Conservation (phyloP, 129 eudicot genomes). For the Tagetes patula region DNA sequence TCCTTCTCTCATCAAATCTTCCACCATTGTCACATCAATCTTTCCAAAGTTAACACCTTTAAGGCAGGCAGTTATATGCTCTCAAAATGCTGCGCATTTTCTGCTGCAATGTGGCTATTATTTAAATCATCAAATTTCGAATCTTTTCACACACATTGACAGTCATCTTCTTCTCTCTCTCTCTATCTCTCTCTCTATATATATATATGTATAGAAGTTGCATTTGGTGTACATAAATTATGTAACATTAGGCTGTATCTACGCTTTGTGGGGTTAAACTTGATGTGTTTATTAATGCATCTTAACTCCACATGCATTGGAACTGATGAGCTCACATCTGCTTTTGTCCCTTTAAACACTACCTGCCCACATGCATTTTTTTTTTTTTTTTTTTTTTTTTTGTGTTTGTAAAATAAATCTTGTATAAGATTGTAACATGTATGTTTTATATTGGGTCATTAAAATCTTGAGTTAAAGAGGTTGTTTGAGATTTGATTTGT, state of each 20-base stretch:
- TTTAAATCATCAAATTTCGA: constrained; percentile 30
- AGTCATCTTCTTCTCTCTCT: not conserved
- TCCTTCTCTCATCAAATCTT: constrained; percentile 58
- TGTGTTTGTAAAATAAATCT: not conserved
- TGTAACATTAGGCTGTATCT: constrained; percentile 22
- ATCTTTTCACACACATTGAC: constrained; percentile 35
- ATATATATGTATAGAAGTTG: not conserved
- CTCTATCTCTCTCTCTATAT: not conserved
- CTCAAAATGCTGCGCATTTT: constrained; percentile 42
- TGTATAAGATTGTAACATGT: too few relatives aligned
- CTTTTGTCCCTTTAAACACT: constrained; percentile 28
- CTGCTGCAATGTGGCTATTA: constrained; percentile 21
- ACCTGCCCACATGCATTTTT: constrained; percentile 35
- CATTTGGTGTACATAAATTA: constrained; percentile 21
- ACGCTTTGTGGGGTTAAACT: constrained; percentile 16
- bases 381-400: not conserved
- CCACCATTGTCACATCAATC: constrained; percentile 56
- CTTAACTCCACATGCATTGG: constrained; percentile 49
- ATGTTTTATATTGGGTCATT: too few relatives aligned
- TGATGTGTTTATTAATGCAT: constrained; percentile 25
- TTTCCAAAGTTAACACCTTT: constrained; percentile 23
- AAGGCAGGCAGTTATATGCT: constrained; percentile 35
- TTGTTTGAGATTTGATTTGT: not conserved
- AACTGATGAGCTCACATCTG: constrained; percentile 29
- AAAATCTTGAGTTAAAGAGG: too few relatives aligned